A percentile compares a stretch with the other conserved stretches of the same genome.
Conservation (phyloP, 139 green algal genomes). For the Mychonastes homosphaera region DNA sequence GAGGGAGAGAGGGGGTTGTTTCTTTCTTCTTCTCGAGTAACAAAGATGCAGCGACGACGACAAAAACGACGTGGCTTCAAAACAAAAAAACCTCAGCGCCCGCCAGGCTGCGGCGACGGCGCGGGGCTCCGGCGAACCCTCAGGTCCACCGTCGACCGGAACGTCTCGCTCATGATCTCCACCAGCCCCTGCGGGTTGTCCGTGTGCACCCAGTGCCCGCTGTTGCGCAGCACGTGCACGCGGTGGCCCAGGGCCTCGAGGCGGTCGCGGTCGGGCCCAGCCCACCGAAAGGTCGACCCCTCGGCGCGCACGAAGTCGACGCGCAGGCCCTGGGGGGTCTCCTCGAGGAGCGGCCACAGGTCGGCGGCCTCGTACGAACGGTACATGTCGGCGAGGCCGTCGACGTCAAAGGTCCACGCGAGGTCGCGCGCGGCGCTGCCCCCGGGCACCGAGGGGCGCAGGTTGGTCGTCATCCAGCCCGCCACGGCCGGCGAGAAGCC, state of each 20-base stretch:
- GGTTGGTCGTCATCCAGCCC: slow-evolving; percentile 78
- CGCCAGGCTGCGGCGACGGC: too few species aligned
- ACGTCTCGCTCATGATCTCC: too few species aligned
- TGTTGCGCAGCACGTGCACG: slow-evolving; percentile 63
- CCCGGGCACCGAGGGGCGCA: slow-evolving; percentile 29
- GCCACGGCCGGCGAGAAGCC: slow-evolving; percentile 35
- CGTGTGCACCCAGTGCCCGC: slow-evolving; percentile 79
- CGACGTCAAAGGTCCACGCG: slow-evolving; percentile 80
- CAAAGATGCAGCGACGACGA: too few species aligned
- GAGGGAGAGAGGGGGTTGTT: too few species aligned
- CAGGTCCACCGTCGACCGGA: too few species aligned
- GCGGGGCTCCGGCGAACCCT: too few species aligned
- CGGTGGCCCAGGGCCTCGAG: slow-evolving; percentile 49
- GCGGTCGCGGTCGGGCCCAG: slow-evolving; percentile 32
- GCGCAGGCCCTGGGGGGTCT: slow-evolving; percentile 49
- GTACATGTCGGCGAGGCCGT: slow-evolving; percentile 79
- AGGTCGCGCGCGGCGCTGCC: slow-evolving; percentile 15
- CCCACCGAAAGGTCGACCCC: slow-evolving; percentile 30
- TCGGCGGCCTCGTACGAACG: slow-evolving; percentile 55
- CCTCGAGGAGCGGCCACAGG: slow-evolving; percentile 67
- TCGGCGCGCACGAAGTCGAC: slow-evolving; percentile 75
- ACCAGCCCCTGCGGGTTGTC: slow-evolving; percentile 67
- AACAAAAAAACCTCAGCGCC: too few species aligned
- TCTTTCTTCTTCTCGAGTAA: too few species aligned
- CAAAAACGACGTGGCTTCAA: too few species aligned